Percentiles rank a stretch among this genome's conserved stretches.
phyloP scores from a whole-genome alignment of 192 early-diverging fungal species.

The Backusella circina region DNA sequence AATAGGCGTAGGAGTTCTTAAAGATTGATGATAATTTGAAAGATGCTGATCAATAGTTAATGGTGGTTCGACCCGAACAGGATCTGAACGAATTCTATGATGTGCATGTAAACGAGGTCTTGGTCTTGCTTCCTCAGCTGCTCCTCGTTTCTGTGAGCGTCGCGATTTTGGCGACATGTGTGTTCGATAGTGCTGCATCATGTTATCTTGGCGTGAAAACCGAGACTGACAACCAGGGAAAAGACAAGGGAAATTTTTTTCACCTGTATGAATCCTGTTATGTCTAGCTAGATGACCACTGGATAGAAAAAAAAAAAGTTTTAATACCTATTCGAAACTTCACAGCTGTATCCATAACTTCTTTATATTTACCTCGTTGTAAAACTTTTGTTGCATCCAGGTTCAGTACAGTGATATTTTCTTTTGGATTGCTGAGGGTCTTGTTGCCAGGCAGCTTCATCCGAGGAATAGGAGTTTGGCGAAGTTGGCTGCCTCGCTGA shows the following conservation, averaged over 20 bases:
- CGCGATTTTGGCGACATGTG: constrained; percentile 68
- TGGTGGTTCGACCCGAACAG: constrained; percentile 13
- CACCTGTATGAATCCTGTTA: constrained; percentile 74
- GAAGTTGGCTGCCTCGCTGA: constrained; percentile 6
- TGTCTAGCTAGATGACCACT: constrained; percentile 80
- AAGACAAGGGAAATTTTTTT: constrained; percentile 69
- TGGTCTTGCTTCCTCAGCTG: constrained; percentile 22
- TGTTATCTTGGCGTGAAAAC: constrained; percentile 80
- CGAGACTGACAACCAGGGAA: constrained; percentile 63
- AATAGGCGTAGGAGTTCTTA: neutral
- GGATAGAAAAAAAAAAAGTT: neutral
- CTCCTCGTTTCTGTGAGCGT: constrained; percentile 22
- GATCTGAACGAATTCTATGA: constrained; percentile 29
- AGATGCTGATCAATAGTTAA: constrained; percentile 33
- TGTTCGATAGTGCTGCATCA: constrained; percentile 83
- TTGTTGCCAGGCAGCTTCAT: neutral
- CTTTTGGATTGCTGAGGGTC: constrained; percentile 41
- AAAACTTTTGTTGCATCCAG: constrained; percentile 68
- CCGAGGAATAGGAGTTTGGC: neutral
- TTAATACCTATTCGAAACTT: neutral
- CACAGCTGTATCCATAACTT: too few species aligned
- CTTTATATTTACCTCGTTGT: constrained; percentile 53
- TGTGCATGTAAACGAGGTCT: constrained; percentile 27
- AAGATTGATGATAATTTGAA: constrained; percentile 26
- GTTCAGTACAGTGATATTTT: constrained; percentile 62